These are phyloP conservation scores for Lipomyces starkeyi DNA, from an alignment of 805 yeast species.

Conservation along the genomic window DNA sequence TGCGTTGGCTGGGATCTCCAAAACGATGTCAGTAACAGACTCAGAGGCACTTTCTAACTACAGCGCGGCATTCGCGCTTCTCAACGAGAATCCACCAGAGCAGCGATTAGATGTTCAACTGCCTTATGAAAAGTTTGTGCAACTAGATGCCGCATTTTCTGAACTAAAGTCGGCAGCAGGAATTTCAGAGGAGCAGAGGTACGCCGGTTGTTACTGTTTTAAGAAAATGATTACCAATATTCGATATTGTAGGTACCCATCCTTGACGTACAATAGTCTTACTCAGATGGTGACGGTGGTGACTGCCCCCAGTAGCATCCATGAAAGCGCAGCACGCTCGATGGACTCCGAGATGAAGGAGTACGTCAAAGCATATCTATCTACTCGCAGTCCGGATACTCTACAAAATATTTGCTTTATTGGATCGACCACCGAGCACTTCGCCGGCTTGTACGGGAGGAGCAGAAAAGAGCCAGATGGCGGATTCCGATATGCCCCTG, in stretches of 20 bases:
- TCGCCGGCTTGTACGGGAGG: neutral
- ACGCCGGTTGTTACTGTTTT: neutral
- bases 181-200: conserved; percentile 5
- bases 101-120: conserved; percentile 8
- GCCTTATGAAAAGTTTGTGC: conserved; percentile 9
- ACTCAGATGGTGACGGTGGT: conserved; percentile 5
- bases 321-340: neutral
- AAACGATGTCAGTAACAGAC: conserved; percentile 6
- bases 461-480: conserved; percentile 6
- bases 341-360: neutral
- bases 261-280: conserved; percentile 4
- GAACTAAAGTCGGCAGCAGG: no score
- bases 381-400: neutral
- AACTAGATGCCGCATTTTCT: neutral
- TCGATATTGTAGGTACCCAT: conserved; percentile 8
- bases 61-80: conserved; percentile 3
- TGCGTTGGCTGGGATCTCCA: neutral
- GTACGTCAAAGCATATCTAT: neutral
- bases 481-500: neutral
- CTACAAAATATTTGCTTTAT: neutral
- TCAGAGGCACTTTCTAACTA: conserved; percentile 6
- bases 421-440: conserved; percentile 2
- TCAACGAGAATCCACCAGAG: conserved; percentile 2
- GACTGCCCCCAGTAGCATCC: conserved; percentile 6
- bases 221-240: neutral